Evolutionary conservation across 192 early-diverging fungal genomes (phyloP), one percentile per base, ranked within the genome.

Genomic region (Gryganskiella cystojenkinii): DNA sequence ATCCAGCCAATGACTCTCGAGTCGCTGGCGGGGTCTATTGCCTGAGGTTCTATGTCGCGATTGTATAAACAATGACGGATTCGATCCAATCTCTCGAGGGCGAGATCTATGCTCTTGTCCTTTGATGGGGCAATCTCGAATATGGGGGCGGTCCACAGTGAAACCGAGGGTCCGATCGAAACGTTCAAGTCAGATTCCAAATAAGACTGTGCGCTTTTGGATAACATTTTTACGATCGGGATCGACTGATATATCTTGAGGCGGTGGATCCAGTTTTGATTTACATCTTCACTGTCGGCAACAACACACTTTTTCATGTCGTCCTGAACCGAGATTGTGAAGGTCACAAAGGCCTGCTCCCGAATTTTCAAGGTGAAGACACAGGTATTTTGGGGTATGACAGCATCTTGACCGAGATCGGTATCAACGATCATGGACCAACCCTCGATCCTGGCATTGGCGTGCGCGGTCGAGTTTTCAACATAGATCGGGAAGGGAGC

Each of bases 301-400:
- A 56, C 55, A 6, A 56, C 55, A 6, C 11, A 25, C 14, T 46
- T 42, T 46, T 82, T 82, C 73, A 82, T 79, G 25, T 82, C 81
- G 61, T 82, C 81, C 30, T 68, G 54, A 47, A 70, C 52, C 2
- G 74, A 79, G 45, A 82, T 67, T 25, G 76, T 65, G 54, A 82
- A 82, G 1, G 74, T 79, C 17, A 71, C 75, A 68, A 71, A 82
- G n/a, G 67, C 81, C 3, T 63, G 40, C n/a, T 67, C 59, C 20
- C 37, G 64, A 11, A 73, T 19, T 37, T 59, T 62, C 13, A 78
- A 40, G 3, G 69, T 71, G 47, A 82, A 82, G 61, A 82, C 72
- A 40, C 81, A 82, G 10, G 69, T 69, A 46, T 71, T n/a, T 17
- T 27, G 27, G 13, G 73, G 73, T 8, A 82, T 43, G 17, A 56